phyloP scores from a whole-genome alignment of 352 stramenopile species.

The Phytopythium boreale region DNA sequence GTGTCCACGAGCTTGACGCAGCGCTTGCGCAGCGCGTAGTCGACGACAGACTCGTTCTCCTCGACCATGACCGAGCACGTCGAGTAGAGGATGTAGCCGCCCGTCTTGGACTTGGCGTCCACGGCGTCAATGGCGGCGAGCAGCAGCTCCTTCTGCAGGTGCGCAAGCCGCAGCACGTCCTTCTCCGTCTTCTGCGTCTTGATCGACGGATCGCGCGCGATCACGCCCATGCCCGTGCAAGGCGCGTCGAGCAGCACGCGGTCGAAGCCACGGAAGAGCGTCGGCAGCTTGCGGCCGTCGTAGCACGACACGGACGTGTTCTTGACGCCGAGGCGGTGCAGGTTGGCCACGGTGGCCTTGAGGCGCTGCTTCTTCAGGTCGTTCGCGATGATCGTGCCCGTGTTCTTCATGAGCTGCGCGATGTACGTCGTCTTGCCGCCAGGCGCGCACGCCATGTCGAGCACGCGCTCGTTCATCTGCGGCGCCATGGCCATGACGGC shows the following conservation, averaged over 20 bases:
- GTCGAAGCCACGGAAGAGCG: slow-evolving; percentile 96
- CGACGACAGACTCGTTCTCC: slow-evolving; percentile 97
- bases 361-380: slow-evolving; percentile 98
- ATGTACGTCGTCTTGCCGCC: slow-evolving; percentile 99
- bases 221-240: slow-evolving; percentile 98
- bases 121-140: slow-evolving; percentile 98
- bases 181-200: slow-evolving; percentile 98
- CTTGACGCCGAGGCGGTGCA: slow-evolving; percentile 97
- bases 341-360: slow-evolving; percentile 97
- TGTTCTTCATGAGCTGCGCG: slow-evolving; percentile 99
- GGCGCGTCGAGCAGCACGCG: slow-evolving; percentile 98
- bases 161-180: slow-evolving; percentile 87
- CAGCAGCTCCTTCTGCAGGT: slow-evolving; percentile 99
- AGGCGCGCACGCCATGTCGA: slow-evolving; percentile 98
- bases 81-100: slow-evolving; percentile 98
- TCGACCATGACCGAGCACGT: slow-evolving; percentile 96
- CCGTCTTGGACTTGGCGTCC: slow-evolving; percentile 95
- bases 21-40: slow-evolving; percentile 98
- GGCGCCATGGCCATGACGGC: slow-evolving; percentile 97
- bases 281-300: slow-evolving; percentile 93
- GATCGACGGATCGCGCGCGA: slow-evolving; percentile 97
- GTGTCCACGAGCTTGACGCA: slow-evolving; percentile 98
- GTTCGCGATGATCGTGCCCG: slow-evolving; percentile 97
- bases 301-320: slow-evolving; percentile 98
- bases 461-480: slow-evolving; percentile 95